phyloP scores from a whole-genome alignment of 768 basidiomycete genomes.

The Hypholoma sublateritium region DNA sequence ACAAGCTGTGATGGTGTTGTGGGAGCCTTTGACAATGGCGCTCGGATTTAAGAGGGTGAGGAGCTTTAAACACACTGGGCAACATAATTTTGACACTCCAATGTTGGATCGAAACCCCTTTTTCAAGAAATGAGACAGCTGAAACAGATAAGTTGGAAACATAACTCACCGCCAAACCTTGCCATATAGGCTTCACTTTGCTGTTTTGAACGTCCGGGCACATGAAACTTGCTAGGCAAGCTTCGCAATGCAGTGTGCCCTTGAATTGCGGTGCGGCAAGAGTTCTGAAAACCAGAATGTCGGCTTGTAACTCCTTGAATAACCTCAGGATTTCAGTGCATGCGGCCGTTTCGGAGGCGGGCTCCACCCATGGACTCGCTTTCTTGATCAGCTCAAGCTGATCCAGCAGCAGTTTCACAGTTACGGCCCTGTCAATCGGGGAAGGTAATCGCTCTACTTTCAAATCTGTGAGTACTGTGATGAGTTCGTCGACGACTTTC shows the following conservation, averaged over 20 bases:
- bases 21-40: background rate
- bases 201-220: background rate
- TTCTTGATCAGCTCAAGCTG: too few species aligned
- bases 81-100: background rate
- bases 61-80: background rate
- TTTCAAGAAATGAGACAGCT: background rate
- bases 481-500: too few species aligned
- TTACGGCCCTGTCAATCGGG: too few species aligned
- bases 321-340: too few species aligned
- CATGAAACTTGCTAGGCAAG: background rate
- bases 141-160: background rate
- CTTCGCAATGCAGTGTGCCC: background rate
- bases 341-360: too few species aligned
- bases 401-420: too few species aligned
- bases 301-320: too few species aligned
- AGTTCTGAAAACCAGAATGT: background rate
- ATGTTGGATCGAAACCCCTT: background rate
- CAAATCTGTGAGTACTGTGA: too few species aligned
- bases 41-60: background rate
- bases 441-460: too few species aligned
- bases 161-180: background rate
- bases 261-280: background rate
- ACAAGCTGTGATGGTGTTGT: background rate
- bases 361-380: too few species aligned
- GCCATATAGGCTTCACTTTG: background rate